Conservation (phyloP, 129 eudicot genomes). For the Flaveria ramosissima region DNA sequence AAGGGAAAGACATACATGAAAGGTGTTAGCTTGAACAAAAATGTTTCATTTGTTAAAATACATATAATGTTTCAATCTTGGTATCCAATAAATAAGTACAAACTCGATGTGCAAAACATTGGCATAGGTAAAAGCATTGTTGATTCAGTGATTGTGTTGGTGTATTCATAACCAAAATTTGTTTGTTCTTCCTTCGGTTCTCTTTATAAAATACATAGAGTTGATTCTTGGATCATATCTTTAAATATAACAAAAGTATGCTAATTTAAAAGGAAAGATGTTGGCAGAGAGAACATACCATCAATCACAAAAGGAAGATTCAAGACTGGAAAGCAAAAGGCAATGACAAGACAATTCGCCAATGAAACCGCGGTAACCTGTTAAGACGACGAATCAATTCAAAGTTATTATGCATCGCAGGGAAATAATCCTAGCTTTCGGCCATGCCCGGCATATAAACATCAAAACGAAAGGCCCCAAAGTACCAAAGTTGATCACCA, state of each 20-base stretch:
- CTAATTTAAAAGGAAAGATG: neutral
- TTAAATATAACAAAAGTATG: neutral
- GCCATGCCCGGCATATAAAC: neutral
- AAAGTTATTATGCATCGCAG: conserved; percentile 21
- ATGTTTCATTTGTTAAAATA: neutral
- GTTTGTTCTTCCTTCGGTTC: too few species aligned
- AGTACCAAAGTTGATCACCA: neutral
- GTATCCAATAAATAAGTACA: neutral
- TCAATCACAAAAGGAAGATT: conserved; percentile 21
- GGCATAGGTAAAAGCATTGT: too few species aligned
- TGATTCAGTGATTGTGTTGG: too few species aligned
- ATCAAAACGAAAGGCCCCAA: neutral
- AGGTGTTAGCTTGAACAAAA: conserved; percentile 10
- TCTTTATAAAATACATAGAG: too few species aligned
- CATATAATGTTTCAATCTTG: neutral
- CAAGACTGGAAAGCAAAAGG: conserved; percentile 6
- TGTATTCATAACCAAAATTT: too few species aligned
- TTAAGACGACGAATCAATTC: conserved; percentile 23
- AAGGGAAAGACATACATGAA: neutral
- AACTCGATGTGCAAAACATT: neutral
- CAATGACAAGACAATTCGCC: conserved; percentile 3
- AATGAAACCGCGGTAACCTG: conserved; percentile 25
- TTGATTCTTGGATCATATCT: neutral
- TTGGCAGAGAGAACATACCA: conserved; percentile 24
- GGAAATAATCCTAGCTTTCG: neutral